Conservation (phyloP, 148 eudicot species). For the Spergularia bocconei region DNA sequence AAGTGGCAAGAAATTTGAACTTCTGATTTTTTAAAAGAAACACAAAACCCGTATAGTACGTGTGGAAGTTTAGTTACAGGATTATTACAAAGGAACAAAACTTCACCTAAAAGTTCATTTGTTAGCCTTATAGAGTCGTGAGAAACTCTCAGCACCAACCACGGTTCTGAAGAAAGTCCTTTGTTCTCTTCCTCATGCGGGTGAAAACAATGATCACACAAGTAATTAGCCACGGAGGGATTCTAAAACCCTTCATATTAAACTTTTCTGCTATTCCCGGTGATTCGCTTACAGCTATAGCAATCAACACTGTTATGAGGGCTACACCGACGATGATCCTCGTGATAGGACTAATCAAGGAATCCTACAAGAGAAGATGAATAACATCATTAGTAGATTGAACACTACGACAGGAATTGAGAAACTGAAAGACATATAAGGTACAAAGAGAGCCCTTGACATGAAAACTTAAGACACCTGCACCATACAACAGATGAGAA, state of each 20-base stretch:
- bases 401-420: background rate
- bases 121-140: background rate
- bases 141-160: slow-evolving; percentile 30
- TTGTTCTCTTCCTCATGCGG: slow-evolving; percentile 86
- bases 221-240: slow-evolving; percentile 92
- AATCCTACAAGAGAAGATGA: slow-evolving; percentile 51
- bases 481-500: no score
- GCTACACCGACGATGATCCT: slow-evolving; percentile 66
- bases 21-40: background rate
- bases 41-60: background rate
- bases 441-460: background rate
- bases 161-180: slow-evolving; percentile 46
- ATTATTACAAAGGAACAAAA: slow-evolving; percentile 21
- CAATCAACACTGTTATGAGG: slow-evolving; percentile 50
- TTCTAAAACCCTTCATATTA: slow-evolving; percentile 45
- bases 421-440: background rate
- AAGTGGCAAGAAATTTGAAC: background rate
- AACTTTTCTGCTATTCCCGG: slow-evolving; percentile 71
- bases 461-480: no score
- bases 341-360: slow-evolving; percentile 72
- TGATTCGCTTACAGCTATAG: slow-evolving; percentile 51
- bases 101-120: slow-evolving; percentile 1
- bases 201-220: slow-evolving; percentile 79
- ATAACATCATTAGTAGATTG: background rate
- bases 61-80: background rate